A percentile compares a stretch with the other conserved stretches of the same genome.
phyloP scores from a whole-genome alignment of 371 early-diverging fungal genomes.

The Capillidium heterosporum region DNA sequence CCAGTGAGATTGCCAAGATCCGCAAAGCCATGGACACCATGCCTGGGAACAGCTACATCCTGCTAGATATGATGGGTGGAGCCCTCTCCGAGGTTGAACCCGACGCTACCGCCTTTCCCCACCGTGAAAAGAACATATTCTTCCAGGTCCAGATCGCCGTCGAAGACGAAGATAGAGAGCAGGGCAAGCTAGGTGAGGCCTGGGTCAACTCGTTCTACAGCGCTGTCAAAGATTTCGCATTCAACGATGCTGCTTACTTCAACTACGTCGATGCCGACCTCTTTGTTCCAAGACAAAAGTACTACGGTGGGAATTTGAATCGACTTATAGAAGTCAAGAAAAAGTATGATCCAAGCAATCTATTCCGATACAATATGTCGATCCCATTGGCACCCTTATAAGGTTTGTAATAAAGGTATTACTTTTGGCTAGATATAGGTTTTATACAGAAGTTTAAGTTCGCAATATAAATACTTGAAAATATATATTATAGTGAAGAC shows the following conservation, averaged over 20 bases:
- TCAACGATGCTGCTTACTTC: neutral
- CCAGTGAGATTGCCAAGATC: neutral
- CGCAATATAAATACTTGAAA: too few relatives aligned
- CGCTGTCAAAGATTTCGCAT: too few relatives aligned
- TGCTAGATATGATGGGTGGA: constrained; percentile 4
- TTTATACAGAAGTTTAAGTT: too few relatives aligned
- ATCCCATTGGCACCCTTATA: constrained; percentile 19
- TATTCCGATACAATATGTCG: constrained; percentile 17
- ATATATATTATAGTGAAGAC: too few relatives aligned
- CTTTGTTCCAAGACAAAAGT: constrained; percentile 4
- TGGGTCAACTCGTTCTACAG: too few relatives aligned
- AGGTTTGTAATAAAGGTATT: too few relatives aligned
- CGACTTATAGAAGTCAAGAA: constrained; percentile 14
- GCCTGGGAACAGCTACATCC: neutral
- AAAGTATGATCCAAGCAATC: constrained; percentile 14
- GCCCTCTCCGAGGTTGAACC: neutral
- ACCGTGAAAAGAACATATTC: neutral
- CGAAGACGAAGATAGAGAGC: too few relatives aligned
- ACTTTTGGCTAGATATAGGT: too few relatives aligned
- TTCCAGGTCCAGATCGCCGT: too few relatives aligned
- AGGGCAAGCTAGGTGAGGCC: too few relatives aligned
- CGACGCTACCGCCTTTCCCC: neutral
- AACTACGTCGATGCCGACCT: constrained; percentile 1
- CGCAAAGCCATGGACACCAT: neutral
- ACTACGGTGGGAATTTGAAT: constrained; percentile 15